Evolutionary conservation across 1,284 basidiomycete genomes (phyloP).

Genomic region (Tilletia indica): DNA sequence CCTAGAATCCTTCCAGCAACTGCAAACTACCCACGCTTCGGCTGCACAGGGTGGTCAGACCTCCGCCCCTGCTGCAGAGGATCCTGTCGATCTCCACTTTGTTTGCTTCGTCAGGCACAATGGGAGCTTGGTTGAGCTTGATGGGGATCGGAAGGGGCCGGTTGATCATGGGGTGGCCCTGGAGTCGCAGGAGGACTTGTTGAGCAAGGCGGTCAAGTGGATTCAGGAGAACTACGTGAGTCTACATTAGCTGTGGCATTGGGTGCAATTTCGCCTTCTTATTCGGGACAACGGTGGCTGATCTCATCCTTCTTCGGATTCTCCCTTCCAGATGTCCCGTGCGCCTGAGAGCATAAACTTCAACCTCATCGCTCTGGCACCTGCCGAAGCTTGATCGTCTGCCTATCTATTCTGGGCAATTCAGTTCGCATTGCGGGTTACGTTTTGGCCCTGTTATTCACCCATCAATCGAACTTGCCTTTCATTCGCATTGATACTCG

Average conservation of each 20-base stretch:
- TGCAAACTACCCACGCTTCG: conserved; percentile 39
- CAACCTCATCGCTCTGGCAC: conserved; percentile 49
- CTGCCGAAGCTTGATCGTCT: neutral
- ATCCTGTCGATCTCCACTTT: conserved; percentile 53
- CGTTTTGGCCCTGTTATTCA: too few species aligned
- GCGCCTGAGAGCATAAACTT: conserved; percentile 49
- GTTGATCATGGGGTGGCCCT: conserved; percentile 37
- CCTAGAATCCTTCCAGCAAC: conserved; percentile 38
- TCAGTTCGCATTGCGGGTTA: too few species aligned
- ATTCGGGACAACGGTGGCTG: too few species aligned
- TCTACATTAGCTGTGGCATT: neutral
- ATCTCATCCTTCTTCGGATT: too few species aligned
- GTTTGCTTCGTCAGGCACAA: conserved; percentile 50
- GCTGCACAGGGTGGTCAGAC: conserved; percentile 48
- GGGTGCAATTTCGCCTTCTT: neutral
- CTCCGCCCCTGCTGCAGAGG: conserved; percentile 44
- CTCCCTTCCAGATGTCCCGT: conserved; percentile 35
- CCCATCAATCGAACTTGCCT: too few species aligned
- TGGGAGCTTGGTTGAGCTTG: conserved; percentile 46
- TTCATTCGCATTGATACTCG: too few species aligned
- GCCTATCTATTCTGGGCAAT: too few species aligned
- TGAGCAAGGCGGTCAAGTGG: conserved; percentile 35
- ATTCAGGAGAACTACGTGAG: conserved; percentile 47
- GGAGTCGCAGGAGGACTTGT: conserved; percentile 31
- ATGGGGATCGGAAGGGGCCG: conserved; percentile 49